Evolutionary conservation across 129 eudicot species (phyloP), one percentile per base, ranked within the genome.

Genomic region (Heracleum sosnowskyi): DNA sequence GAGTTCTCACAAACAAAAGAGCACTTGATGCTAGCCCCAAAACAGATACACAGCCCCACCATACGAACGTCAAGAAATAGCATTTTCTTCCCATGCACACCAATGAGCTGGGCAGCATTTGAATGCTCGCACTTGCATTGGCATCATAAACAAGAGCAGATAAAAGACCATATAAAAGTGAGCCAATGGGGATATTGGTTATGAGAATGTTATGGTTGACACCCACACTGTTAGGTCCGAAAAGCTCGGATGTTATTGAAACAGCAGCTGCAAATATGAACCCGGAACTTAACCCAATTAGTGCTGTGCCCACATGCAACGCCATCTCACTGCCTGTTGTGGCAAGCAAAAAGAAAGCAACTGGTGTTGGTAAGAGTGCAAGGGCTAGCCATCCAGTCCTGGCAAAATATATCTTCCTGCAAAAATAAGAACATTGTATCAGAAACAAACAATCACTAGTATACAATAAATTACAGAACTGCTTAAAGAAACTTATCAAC

Each of bases 201-300:
- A 93, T 91, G 69, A 93, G 91, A 78, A 94, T 84, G 87, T 94
- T 94, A 79, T 94, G 98, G 87, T 94, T 94, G 34, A 94, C 96
- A 12, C 93, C 98, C 5, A 91, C 84, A 49, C 87, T 89, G 11
- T 74, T 83, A 1, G 97, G 92, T 28, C 98, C 98, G 24, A 94
- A 93, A 45, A 94, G 96, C 85, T 94, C 97, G 0, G 98, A 94
- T 71, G 98, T 91, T 81, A 94, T 84, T 6, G 98, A 94, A 33
- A 94, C 98, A 1, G 97, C 97, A 36, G 97, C 97, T 35, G 98
- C 90, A 79, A 91, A 91, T 69, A 94, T 86, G 85, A 94, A 94
- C 2, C 98, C 97, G 0, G 98, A 91, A 86, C 98, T 91, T 72
- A 94, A 83, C 22, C 97, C 97, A 7, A 94, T 86, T 12, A 94